Base-by-base conservation (phyloP, 2,329 filamentous ascomycete species). In the Chaetomiaceae sp. region DNA sequence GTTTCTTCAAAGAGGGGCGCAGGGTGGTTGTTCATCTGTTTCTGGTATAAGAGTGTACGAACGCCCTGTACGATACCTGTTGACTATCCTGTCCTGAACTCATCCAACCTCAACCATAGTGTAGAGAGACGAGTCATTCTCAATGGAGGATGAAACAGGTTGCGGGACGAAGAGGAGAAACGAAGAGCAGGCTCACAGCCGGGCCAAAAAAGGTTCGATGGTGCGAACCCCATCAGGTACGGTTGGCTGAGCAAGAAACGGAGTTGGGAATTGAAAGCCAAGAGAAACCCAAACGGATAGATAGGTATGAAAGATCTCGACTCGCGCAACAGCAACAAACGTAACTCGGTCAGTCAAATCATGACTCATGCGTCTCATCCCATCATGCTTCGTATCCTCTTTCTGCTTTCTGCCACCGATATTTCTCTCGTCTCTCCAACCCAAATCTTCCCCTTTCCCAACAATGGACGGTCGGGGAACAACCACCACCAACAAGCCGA, bases 281-380 rank as follows among this genome's bases (percentile, higher is more conserved):
- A 24, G 18, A 38, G 6, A n/a, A 44, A 44, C n/a, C n/a, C 10
- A 22, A 34, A 36, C 14, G 8, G 18, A 33, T 18, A 39, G 11
- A 42, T 15, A 38, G 18, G 34, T 20, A 9, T 9, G 38, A 18
- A 47, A 42, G n/a, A 32, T 51, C 38, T 40, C 45, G 27, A 46
- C 42, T 43, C 45, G 38, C 15, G 15, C 17, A 44, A 40, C 41
- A 48, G 19, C 46, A 11, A 35, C 18, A 45, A 45, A 42, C 45
- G 9, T 6, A 24, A 5, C 6, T 24, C 6, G 6, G 9, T 9
- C 5, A 24, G 9, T 24, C 22, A 24, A 24, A 24, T 24, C 45
- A 48, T 51, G 18, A 30, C 42, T 48, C 46, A 44, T 49, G 15
- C 30, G n/a, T 34, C 37, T 46, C 42, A 18, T 44, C 29, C 42